Conservation (phyloP, 2,329 filamentous ascomycete genomes). For the Acrocalymma vagum region DNA sequence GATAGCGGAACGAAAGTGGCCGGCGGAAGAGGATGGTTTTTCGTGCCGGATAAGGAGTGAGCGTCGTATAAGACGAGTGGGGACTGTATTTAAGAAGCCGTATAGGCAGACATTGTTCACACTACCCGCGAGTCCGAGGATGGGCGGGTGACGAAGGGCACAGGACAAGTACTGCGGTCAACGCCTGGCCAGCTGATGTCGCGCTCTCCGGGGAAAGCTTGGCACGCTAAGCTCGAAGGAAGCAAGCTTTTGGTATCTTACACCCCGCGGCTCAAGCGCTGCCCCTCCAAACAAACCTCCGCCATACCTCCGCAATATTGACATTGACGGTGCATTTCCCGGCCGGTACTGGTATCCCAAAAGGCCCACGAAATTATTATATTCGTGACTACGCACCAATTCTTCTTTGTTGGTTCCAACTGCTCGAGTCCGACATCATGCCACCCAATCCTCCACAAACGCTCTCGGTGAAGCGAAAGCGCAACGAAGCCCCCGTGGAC, state of each 20-base stretch:
- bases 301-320: not conserved
- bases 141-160: constrained; percentile 21
- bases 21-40: too few relatives aligned
- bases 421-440: constrained; percentile 17
- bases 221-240: constrained; percentile 9
- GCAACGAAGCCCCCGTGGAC: constrained; percentile 65
- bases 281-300: constrained; percentile 18
- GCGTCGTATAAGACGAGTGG: constrained; percentile 8
- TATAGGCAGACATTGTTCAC: constrained; percentile 32
- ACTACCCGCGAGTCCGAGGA: not conserved
- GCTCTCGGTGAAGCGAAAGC: constrained; percentile 61
- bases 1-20: not conserved
- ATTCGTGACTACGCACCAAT: too few relatives aligned
- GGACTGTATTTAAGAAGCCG: constrained; percentile 3
- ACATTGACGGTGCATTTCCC: not conserved
- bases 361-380: too few relatives aligned
- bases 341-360: not conserved
- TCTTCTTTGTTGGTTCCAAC: not conserved
- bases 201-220: constrained; percentile 9
- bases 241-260: constrained; percentile 1
- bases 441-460: constrained; percentile 35
- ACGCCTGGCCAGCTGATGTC: constrained; percentile 21
- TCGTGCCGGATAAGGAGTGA: constrained; percentile 20
- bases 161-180: constrained; percentile 15
- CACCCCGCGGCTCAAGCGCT: constrained; percentile 18